Conservation (phyloP, 352 stramenopile species). For the Aphanomyces cochlioides region DNA sequence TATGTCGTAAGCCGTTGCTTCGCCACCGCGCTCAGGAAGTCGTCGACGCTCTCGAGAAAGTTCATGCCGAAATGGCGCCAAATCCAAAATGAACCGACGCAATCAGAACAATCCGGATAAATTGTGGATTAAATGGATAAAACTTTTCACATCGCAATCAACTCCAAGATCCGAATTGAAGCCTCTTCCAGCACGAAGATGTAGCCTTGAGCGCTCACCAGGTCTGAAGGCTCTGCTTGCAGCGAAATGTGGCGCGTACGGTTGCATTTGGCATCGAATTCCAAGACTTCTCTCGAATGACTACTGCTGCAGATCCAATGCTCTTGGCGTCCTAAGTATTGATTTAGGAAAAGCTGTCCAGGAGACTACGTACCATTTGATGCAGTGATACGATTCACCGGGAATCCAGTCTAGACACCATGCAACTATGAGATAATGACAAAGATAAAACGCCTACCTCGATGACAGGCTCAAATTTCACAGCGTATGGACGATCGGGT, state of each 20-base stretch:
- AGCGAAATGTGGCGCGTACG: background rate
- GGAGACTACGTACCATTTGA: background rate
- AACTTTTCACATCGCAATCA: background rate
- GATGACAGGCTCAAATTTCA: no score
- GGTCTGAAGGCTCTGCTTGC: background rate
- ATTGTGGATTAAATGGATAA: background rate
- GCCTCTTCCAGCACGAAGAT: slow-evolving; percentile 6
- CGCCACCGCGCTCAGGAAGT: slow-evolving; percentile 58
- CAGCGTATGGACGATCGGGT: no score
- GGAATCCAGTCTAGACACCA: background rate
- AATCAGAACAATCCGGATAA: slow-evolving; percentile 12
- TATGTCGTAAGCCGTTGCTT: slow-evolving; percentile 71
- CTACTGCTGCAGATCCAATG: background rate
- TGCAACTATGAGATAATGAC: no score
- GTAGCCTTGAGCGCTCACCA: background rate
- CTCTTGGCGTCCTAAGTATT: background rate
- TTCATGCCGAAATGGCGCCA: background rate
- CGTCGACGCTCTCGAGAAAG: slow-evolving; percentile 37
- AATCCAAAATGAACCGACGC: background rate
- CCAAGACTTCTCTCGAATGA: background rate
- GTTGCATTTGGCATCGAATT: background rate
- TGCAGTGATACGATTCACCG: background rate
- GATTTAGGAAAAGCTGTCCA: background rate
- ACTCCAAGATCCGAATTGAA: background rate
- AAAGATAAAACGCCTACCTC: no score